A percentile compares a stretch with the other conserved stretches of the same genome.
Evolutionary conservation across 2,329 filamentous ascomycete genomes (phyloP).

Genomic region (Penicillium sp.): DNA sequence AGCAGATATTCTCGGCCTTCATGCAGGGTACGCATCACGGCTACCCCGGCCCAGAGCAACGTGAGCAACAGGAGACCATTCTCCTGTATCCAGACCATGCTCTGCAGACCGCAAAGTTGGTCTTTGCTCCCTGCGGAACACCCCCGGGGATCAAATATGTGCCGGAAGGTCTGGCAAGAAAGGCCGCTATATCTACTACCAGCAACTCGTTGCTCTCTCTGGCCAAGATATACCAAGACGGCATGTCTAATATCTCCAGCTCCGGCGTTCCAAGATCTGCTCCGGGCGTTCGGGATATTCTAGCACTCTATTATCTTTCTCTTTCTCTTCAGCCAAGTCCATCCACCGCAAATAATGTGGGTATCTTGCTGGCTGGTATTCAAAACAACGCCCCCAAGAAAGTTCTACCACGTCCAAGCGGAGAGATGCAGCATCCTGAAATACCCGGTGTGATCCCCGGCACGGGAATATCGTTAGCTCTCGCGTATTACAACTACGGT

Average conservation of each 20-base stretch:
- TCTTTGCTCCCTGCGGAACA: constrained; percentile 67
- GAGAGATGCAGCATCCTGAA: constrained; percentile 37
- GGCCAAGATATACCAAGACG: constrained; percentile 95
- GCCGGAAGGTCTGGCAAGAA: constrained; percentile 60
- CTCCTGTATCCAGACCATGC: constrained; percentile 76
- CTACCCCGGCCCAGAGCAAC: constrained; percentile 31
- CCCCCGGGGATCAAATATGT: constrained; percentile 72
- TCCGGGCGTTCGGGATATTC: constrained; percentile 77
- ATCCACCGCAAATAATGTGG: constrained; percentile 95
- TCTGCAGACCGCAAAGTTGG: constrained; percentile 68
- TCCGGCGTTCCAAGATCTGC: constrained; percentile 52
- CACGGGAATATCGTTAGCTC: constrained; percentile 75
- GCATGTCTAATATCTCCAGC: constrained; percentile 79
- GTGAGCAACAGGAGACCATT: constrained; percentile 51
- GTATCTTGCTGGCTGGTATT: constrained; percentile 88
- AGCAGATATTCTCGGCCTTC: constrained; percentile 64
- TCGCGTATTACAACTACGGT: constrained; percentile 93
- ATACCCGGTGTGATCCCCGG: constrained; percentile 75
- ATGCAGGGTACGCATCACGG: constrained; percentile 39
- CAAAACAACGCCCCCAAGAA: constrained; percentile 56
- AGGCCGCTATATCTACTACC: constrained; percentile 78
- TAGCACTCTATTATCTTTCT: constrained; percentile 91
- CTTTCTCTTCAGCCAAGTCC: constrained; percentile 89
- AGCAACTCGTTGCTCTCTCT: constrained; percentile 94
- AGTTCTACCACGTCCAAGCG: constrained; percentile 25